Percentiles rank a stretch among this genome's conserved stretches.
Conservation (phyloP, 2,329 filamentous ascomycete genomes). For the Trichophaea hybrida region DNA sequence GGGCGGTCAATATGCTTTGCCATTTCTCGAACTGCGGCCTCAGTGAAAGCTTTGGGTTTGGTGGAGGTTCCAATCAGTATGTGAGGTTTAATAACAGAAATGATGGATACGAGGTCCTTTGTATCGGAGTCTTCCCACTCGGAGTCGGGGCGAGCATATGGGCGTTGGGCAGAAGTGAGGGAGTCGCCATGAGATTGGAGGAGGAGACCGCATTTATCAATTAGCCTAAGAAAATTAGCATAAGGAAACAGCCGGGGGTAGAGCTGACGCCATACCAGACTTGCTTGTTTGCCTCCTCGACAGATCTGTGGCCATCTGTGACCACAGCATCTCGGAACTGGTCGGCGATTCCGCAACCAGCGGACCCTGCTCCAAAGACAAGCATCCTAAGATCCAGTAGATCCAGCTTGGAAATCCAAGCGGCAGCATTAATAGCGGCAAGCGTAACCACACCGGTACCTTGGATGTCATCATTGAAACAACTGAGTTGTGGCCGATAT, state of each 20-base stretch:
- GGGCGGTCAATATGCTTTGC: conserved; percentile 55
- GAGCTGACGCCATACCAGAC: conserved; percentile 49
- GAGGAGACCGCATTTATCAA: conserved; percentile 69
- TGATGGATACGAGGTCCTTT: conserved; percentile 48
- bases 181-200: conserved; percentile 46
- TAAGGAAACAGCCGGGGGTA: neutral
- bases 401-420: conserved; percentile 52
- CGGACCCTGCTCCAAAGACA: conserved; percentile 67
- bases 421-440: conserved; percentile 62
- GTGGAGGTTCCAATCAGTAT: conserved; percentile 77
- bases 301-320: conserved; percentile 48
- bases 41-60: conserved; percentile 58
- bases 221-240: conserved; percentile 41
- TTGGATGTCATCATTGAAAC: conserved; percentile 86
- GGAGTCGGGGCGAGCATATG: conserved; percentile 48
- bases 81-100: conserved; percentile 60
- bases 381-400: conserved; percentile 57
- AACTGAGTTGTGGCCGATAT: conserved; percentile 59
- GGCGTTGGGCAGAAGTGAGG: conserved; percentile 51
- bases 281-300: conserved; percentile 60
- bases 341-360: conserved; percentile 65
- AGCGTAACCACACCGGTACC: conserved; percentile 79
- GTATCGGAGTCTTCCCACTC: conserved; percentile 48
- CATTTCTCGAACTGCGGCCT: conserved; percentile 63
- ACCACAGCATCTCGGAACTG: conserved; percentile 69